Evolutionary conservation across 2,329 filamentous ascomycete species (phyloP).

Genomic region (Orbilia blumenaviensis): DNA sequence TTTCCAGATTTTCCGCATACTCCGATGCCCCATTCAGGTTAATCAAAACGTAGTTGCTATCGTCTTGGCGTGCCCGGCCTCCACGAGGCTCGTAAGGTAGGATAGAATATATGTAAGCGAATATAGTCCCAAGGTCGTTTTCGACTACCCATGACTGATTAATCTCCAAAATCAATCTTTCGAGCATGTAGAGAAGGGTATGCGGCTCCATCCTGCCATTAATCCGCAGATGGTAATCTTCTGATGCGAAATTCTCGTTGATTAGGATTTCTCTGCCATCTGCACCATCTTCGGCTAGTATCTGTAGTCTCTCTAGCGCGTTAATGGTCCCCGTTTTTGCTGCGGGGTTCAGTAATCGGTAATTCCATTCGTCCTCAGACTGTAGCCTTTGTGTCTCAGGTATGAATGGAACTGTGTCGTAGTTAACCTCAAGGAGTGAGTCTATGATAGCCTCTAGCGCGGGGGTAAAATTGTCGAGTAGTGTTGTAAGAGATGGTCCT

Average conservation of each 20-base stretch:
- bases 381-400: neutral
- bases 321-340: neutral
- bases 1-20: neutral
- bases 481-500: neutral
- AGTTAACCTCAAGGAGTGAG: neutral
- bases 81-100: neutral
- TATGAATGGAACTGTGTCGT: neutral
- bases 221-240: neutral
- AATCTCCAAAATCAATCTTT: neutral
- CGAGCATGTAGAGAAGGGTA: neutral
- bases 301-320: neutral
- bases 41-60: neutral
- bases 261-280: neutral
- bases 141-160: neutral
- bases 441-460: neutral
- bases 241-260: conserved; percentile 14
- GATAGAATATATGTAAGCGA: neutral
- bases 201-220: neutral
- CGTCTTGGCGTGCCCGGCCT: neutral
- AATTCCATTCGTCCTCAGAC: neutral
- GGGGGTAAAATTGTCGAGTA: neutral
- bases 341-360: neutral
- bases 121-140: neutral
- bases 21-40: conserved; percentile 4
- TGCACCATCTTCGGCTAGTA: neutral